Conservation (phyloP, 192 early-diverging fungal species). For the Lobosporangium transversale region DNA sequence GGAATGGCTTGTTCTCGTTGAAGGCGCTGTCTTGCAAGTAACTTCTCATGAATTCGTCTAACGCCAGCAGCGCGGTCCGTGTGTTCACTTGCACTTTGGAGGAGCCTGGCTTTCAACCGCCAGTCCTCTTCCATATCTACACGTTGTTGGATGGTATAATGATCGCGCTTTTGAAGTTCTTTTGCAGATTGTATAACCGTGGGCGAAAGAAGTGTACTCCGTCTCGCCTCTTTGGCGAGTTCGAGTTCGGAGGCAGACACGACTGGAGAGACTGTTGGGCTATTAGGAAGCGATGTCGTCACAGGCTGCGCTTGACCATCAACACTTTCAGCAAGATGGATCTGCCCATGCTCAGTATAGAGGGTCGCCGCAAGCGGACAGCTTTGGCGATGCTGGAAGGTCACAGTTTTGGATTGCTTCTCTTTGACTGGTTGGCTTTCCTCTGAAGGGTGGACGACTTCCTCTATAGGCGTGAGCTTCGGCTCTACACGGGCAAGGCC, state of each 20-base stretch:
- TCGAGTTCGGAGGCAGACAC: background rate
- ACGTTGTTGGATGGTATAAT: slow-evolving; percentile 26
- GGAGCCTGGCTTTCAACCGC: slow-evolving; percentile 26
- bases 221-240: background rate
- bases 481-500: background rate
- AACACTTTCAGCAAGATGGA: background rate
- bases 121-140: slow-evolving; percentile 37
- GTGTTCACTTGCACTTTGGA: background rate
- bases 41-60: background rate
- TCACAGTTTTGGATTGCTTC: no score
- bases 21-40: background rate
- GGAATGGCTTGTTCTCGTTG: background rate
- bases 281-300: slow-evolving; percentile 13
- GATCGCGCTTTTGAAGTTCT: slow-evolving; percentile 34
- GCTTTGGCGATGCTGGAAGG: background rate
- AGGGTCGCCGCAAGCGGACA: background rate
- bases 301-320: background rate
- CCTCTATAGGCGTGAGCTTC: background rate
- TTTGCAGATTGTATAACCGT: slow-evolving; percentile 15
- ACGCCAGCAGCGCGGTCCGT: slow-evolving; percentile 2
- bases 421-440: background rate
- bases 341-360: background rate
- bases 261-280: background rate
- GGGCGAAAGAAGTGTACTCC: slow-evolving; percentile 13
- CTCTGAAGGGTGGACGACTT: background rate